A percentile compares a stretch with the other conserved stretches of the same genome.
These are phyloP conservation scores for Ophiorrhiza pumila DNA, from an alignment of 257 asterid genomes.

Conservation along the genomic window DNA sequence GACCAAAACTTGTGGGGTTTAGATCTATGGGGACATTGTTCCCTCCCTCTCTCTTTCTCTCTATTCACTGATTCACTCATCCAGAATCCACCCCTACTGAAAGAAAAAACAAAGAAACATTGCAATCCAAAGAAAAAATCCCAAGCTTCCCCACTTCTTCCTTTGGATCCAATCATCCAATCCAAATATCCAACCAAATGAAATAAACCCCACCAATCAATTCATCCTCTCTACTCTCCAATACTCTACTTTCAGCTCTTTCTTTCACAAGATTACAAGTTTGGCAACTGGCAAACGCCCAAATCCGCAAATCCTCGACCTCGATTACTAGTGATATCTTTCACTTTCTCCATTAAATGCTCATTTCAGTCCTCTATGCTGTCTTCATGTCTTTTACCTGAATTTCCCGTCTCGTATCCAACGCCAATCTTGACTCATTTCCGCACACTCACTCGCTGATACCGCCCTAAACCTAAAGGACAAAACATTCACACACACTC, in stretches of 20 bases:
- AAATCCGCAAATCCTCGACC: too few species aligned
- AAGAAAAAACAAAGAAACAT: background rate
- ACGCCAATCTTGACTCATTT: constrained; percentile 31
- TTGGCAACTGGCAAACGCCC: background rate
- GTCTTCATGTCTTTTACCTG: constrained; percentile 9
- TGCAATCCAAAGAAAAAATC: background rate
- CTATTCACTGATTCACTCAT: background rate
- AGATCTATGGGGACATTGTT: background rate
- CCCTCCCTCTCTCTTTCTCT: background rate
- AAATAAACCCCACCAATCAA: background rate
- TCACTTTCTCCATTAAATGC: constrained; percentile 17
- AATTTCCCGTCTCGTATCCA: constrained; percentile 27
- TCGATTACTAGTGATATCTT: background rate
- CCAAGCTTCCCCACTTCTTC: background rate
- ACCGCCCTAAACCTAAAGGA: constrained; percentile 24
- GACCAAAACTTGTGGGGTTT: background rate
- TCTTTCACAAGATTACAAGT: background rate
- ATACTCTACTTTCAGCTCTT: background rate
- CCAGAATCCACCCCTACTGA: background rate
- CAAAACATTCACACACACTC: constrained; percentile 22
- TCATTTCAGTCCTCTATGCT: background rate
- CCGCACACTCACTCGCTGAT: background rate
- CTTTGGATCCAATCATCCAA: background rate
- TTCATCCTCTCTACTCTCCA: background rate
- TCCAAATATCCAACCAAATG: too few species aligned